Percentiles rank a stretch among this genome's conserved stretches.
Conservation (phyloP, 306 rosid genomes). For the Fagus sylvatica region DNA sequence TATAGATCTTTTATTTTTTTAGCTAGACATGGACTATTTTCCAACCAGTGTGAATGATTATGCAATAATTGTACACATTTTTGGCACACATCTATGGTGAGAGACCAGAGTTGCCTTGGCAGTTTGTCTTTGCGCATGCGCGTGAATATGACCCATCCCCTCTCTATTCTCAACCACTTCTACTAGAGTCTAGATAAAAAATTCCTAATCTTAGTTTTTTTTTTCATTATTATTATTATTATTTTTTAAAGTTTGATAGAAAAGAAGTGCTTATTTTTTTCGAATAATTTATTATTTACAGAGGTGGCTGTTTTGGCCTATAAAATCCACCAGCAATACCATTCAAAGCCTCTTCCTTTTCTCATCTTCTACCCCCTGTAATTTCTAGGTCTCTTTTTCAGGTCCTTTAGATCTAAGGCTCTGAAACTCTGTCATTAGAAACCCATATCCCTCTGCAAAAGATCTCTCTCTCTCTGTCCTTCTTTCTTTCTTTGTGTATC, state of each 20-base stretch:
- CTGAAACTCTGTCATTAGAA: neutral
- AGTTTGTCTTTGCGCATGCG: neutral
- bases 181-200: neutral
- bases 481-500: neutral
- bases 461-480: constrained; percentile 2
- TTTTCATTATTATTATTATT: neutral
- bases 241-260: neutral
- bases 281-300: constrained; percentile 24
- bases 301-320: constrained; percentile 35
- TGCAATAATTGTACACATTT: neutral
- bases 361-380: constrained; percentile 38
- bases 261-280: constrained; percentile 13
- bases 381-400: neutral
- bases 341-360: constrained; percentile 55
- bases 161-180: neutral
- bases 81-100: neutral
- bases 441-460: neutral
- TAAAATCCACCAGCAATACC: constrained; percentile 51
- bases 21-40: too few relatives aligned
- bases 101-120: neutral
- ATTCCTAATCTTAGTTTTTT: neutral
- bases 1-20: too few relatives aligned
- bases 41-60: too few relatives aligned
- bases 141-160: neutral
- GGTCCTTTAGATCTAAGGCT: neutral